A percentile compares a stretch with the other conserved stretches of the same genome.
phyloP scores from a whole-genome alignment of 2,329 filamentous ascomycete species.

The Sarocladiaceae sp. region DNA sequence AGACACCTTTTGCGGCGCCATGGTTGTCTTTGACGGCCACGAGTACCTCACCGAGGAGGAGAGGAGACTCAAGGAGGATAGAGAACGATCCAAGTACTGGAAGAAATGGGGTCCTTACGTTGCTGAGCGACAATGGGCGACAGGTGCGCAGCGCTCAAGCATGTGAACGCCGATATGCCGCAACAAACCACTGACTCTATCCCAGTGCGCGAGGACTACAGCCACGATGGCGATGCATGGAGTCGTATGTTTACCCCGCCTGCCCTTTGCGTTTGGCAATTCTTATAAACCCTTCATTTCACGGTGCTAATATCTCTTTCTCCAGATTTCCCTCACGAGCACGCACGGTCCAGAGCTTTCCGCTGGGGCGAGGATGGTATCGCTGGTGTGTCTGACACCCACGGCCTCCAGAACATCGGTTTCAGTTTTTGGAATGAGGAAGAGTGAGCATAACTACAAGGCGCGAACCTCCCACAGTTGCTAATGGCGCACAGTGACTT shows the following conservation, averaged over 20 bases:
- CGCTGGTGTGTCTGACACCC: slow-evolving; percentile 85
- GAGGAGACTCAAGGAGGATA: slow-evolving; percentile 80
- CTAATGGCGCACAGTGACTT: slow-evolving; percentile 62
- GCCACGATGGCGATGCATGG: slow-evolving; percentile 87
- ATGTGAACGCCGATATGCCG: slow-evolving; percentile 8
- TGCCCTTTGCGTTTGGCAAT: neutral
- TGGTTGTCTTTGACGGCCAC: slow-evolving; percentile 87
- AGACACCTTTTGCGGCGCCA: slow-evolving; percentile 30
- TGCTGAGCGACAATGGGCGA: slow-evolving; percentile 92
- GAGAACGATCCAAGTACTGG: slow-evolving; percentile 83
- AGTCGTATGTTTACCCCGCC: slow-evolving; percentile 59
- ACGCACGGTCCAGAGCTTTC: slow-evolving; percentile 81
- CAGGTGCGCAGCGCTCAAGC: slow-evolving; percentile 49
- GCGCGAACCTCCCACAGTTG: neutral
- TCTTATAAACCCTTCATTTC: neutral
- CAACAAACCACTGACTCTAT: slow-evolving; percentile 11
- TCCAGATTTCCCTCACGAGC: slow-evolving; percentile 86
- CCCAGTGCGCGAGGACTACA: slow-evolving; percentile 81
- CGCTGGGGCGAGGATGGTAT: slow-evolving; percentile 97
- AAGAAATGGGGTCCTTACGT: slow-evolving; percentile 97
- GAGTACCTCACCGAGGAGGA: slow-evolving; percentile 88
- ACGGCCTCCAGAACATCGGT: slow-evolving; percentile 84
- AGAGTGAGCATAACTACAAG: slow-evolving; percentile 51
- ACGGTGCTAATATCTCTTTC: slow-evolving; percentile 13
- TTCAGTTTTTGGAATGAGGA: slow-evolving; percentile 98